phyloP scores from a whole-genome alignment of 257 asterid species.

The Eustoma russellianum region DNA sequence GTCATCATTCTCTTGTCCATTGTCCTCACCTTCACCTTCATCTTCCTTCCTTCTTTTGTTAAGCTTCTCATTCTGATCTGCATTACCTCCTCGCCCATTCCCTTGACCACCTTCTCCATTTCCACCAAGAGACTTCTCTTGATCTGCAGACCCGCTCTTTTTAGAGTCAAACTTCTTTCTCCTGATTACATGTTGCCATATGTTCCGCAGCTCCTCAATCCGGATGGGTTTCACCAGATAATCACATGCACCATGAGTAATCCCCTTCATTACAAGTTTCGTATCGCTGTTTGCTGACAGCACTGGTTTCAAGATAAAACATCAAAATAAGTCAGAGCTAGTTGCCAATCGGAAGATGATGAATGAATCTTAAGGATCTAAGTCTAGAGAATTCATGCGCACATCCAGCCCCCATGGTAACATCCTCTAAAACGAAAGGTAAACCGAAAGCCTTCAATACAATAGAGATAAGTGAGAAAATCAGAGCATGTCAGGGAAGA shows the following conservation, averaged over 20 bases:
- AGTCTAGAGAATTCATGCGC: too few species aligned
- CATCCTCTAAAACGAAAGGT: too few species aligned
- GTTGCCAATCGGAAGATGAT: too few species aligned
- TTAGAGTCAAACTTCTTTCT: slow-evolving; percentile 40
- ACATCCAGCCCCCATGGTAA: too few species aligned
- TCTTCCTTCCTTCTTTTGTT: slow-evolving; percentile 79
- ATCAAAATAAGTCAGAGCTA: too few species aligned
- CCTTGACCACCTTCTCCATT: slow-evolving; percentile 41
- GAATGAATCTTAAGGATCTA: too few species aligned
- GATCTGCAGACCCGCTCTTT: slow-evolving; percentile 23
- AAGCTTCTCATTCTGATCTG: slow-evolving; percentile 41
- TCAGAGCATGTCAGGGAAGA: not conserved
- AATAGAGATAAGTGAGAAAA: too few species aligned
- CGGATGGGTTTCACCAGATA: slow-evolving; percentile 83
- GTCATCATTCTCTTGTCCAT: slow-evolving; percentile 48
- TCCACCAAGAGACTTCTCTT: slow-evolving; percentile 24
- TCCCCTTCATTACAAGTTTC: slow-evolving; percentile 71
- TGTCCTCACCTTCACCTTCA: slow-evolving; percentile 56
- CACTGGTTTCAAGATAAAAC: slow-evolving; percentile 35
- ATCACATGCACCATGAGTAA: slow-evolving; percentile 84
- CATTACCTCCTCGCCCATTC: slow-evolving; percentile 29
- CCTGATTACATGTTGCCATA: slow-evolving; percentile 88
- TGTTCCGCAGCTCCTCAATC: slow-evolving; percentile 61
- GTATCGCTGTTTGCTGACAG: slow-evolving; percentile 68
- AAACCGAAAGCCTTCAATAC: too few species aligned